Percentiles rank a stretch among this genome's conserved stretches.
These are phyloP conservation scores for Diaporthe sp. DNA, from an alignment of 2,329 filamentous ascomycete species.

Conservation along the genomic window DNA sequence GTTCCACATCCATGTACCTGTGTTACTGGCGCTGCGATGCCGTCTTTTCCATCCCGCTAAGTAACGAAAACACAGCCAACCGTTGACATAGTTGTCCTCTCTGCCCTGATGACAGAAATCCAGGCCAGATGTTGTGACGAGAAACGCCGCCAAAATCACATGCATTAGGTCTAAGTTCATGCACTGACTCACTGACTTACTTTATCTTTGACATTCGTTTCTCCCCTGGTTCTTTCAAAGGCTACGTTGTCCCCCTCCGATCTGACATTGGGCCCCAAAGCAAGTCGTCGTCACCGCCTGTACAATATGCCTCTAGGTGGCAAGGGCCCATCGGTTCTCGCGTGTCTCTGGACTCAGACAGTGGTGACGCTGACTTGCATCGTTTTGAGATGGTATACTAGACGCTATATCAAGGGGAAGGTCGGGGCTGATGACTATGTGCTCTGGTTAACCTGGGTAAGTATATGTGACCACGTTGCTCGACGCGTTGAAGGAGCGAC, in stretches of 20 bases:
- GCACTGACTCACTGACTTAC: background rate
- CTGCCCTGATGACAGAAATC: constrained; percentile 1
- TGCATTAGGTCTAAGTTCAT: background rate
- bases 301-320: constrained; percentile 24
- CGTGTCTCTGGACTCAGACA: background rate
- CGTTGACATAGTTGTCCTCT: background rate
- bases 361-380: constrained; percentile 12
- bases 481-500: background rate
- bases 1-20: constrained; percentile 4
- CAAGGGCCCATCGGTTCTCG: constrained; percentile 13
- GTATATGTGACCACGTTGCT: background rate
- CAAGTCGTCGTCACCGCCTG: constrained; percentile 3
- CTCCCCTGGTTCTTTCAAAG: background rate
- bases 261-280: background rate
- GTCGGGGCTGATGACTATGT: constrained; percentile 18
- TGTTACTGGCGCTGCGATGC: background rate
- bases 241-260: background rate
- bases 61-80: background rate
- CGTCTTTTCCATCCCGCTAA: background rate
- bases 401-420: constrained; percentile 16
- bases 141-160: background rate
- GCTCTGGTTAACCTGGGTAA: constrained; percentile 13
- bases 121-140: background rate
- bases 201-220: background rate
- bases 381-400: constrained; percentile 19